Conservation (phyloP, 805 yeast genomes). For the Wilhelminamyces savonicus region DNA sequence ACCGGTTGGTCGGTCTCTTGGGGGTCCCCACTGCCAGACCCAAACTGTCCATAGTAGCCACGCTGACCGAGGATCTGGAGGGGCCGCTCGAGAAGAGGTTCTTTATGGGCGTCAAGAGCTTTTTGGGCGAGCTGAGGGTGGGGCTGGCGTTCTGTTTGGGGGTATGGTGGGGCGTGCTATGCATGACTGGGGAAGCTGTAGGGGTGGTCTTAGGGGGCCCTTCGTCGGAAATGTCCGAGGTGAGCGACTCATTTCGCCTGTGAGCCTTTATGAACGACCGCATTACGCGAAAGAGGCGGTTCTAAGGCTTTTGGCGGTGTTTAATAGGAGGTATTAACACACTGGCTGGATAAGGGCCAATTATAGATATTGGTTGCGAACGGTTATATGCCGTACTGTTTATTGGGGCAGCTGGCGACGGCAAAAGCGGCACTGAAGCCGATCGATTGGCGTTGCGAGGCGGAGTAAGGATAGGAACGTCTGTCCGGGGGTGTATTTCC, state of each 20-base stretch:
- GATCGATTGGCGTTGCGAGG: no score
- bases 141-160: slow-evolving; percentile 6
- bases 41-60: slow-evolving; percentile 4
- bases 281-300: slow-evolving; percentile 3
- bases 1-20: no score
- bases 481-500: no score
- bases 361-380: no score
- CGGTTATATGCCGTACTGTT: no score
- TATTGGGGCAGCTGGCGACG: no score
- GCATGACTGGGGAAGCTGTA: slow-evolving; percentile 2
- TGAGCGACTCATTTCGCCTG: slow-evolving; percentile 10
- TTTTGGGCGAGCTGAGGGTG: slow-evolving; percentile 25
- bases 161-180: slow-evolving; percentile 4
- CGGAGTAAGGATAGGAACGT: no score
- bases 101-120: slow-evolving; percentile 30
- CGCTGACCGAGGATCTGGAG: slow-evolving; percentile 4
- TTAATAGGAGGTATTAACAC: no score
- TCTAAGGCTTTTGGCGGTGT: no score
- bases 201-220: slow-evolving; percentile 1
- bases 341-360: no score
- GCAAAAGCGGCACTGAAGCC: no score
- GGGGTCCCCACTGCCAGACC: no score
- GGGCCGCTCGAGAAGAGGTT: slow-evolving; percentile 21
- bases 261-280: slow-evolving; percentile 12
- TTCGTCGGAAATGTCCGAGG: slow-evolving; percentile 5